Base-by-base conservation (phyloP, 495 filamentous ascomycete genomes). In the Bacidia gigantensis region DNA sequence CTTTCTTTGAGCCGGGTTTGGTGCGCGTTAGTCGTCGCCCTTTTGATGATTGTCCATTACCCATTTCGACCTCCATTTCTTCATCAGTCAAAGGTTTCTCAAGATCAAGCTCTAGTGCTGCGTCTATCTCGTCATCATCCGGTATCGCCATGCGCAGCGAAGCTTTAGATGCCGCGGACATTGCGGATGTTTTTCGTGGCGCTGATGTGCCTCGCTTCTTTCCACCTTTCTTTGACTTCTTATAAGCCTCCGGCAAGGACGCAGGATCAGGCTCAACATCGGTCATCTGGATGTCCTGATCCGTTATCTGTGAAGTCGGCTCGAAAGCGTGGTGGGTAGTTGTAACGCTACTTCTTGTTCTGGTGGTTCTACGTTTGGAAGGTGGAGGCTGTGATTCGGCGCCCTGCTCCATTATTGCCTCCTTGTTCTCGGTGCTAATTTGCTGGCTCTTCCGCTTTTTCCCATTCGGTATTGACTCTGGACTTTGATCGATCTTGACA, bases 361-460 rank as follows among this genome's bases (percentile, higher is more conserved):
- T 72, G 11, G 72, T 82, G 2, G 76, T 76, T 49, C 83, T 74
- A 58, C 82, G 80, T 65, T 90, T 92, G 0, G 74, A 62, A 10
- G 81, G 74, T 10, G 83, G 79, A 0, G 65, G 3, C 26, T 57
- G 43, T 35, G 45, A 66, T 26, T 66, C 64, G 2, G 57, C 41
- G 18, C 59, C 45, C 24, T 62, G 60, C 29, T 41, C 17, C 11
- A 46, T 49, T 18, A 55, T 49, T 17, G 55, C 32, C 12, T 45
- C 64, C 21, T 75, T 70, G n/a, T 73, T 54, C 14, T 64, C 59
- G 50, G 60, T 65, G 17, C 73, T 70, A 41, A 79, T 62, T 11
- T 78, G 72, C 21, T 82, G 81, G 59, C 81, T 88, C 21, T 68
- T 64, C 50, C 85, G 70, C 59, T 90, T 90, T 57, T 74, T 81